phyloP scores from a whole-genome alignment of 2,329 filamentous ascomycete species.

The Xylaria multiplex region DNA sequence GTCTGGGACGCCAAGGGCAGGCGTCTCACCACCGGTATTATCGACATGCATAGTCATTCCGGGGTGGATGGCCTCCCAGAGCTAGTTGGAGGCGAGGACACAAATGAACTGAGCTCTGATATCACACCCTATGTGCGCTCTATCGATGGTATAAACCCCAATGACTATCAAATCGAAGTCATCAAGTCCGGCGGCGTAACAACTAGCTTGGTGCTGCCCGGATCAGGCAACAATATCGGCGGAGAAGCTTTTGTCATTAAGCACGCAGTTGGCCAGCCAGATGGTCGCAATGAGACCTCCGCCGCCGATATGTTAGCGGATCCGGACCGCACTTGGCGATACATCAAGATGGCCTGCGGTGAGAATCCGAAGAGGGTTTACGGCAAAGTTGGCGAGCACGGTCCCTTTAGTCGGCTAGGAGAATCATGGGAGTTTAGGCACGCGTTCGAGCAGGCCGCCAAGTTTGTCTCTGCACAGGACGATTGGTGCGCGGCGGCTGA shows the following conservation, averaged over 20 bases:
- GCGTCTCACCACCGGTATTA: slow-evolving; percentile 72
- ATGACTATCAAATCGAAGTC: slow-evolving; percentile 72
- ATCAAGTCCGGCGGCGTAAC: slow-evolving; percentile 81
- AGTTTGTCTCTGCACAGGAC: slow-evolving; percentile 68
- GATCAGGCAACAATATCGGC: slow-evolving; percentile 77
- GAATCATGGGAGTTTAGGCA: slow-evolving; percentile 76
- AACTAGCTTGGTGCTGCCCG: slow-evolving; percentile 72
- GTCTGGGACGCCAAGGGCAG: slow-evolving; percentile 69
- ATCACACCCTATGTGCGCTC: slow-evolving; percentile 75
- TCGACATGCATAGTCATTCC: slow-evolving; percentile 77
- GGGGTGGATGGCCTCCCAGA: slow-evolving; percentile 68
- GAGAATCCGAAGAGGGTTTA: slow-evolving; percentile 75
- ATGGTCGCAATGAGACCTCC: slow-evolving; percentile 71
- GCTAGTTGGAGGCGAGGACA: slow-evolving; percentile 65
- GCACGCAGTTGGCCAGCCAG: slow-evolving; percentile 68
- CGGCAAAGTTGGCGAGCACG: slow-evolving; percentile 62
- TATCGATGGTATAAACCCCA: slow-evolving; percentile 71
- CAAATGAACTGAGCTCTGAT: slow-evolving; percentile 71
- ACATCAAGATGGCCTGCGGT: slow-evolving; percentile 81
- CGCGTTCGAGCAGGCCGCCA: slow-evolving; percentile 71
- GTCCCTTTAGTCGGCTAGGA: slow-evolving; percentile 70
- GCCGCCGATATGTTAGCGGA: slow-evolving; percentile 72
- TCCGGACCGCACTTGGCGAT: slow-evolving; percentile 72
- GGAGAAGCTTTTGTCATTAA: slow-evolving; percentile 77
- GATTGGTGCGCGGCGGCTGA: slow-evolving; percentile 73